Conservation (phyloP, 305 asterid genomes). For the Withania somnifera region DNA sequence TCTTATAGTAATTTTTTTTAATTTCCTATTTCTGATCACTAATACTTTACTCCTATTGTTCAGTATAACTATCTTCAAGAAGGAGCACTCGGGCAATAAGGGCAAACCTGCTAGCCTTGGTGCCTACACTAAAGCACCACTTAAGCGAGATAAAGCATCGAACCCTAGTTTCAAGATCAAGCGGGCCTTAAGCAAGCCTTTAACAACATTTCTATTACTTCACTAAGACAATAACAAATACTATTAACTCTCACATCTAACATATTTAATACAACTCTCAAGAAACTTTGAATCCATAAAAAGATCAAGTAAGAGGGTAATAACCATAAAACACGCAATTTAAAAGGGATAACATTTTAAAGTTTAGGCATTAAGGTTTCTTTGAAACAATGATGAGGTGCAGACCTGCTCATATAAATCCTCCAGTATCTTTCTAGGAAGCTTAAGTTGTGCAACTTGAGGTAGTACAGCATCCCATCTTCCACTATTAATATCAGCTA, state of each 20-base stretch:
- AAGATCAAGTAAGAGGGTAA: background rate
- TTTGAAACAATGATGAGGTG: background rate
- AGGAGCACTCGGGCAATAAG: background rate
- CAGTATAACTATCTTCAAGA: background rate
- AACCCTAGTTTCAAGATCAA: background rate
- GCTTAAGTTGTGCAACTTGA: conserved; percentile 92
- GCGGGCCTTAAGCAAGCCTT: background rate
- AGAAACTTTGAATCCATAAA: background rate
- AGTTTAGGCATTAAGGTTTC: background rate
- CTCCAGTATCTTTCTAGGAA: conserved; percentile 81
- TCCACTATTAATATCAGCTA: conserved; percentile 90
- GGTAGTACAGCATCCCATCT: conserved; percentile 99
- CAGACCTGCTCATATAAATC: conserved; percentile 94
- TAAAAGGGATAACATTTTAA: background rate
- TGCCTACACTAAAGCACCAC: background rate
- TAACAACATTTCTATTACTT: background rate
- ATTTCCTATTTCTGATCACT: background rate
- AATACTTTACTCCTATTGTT: background rate
- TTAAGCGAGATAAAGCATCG: background rate
- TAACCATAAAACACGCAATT: background rate
- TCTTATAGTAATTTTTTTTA: background rate
- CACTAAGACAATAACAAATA: background rate
- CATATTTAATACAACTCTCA: background rate
- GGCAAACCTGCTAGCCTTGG: background rate
- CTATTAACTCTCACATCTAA: background rate